Percentiles rank a stretch among this genome's conserved stretches.
Evolutionary conservation across 163 green algal genomes (phyloP).

Genomic region (Volvox carteri): DNA sequence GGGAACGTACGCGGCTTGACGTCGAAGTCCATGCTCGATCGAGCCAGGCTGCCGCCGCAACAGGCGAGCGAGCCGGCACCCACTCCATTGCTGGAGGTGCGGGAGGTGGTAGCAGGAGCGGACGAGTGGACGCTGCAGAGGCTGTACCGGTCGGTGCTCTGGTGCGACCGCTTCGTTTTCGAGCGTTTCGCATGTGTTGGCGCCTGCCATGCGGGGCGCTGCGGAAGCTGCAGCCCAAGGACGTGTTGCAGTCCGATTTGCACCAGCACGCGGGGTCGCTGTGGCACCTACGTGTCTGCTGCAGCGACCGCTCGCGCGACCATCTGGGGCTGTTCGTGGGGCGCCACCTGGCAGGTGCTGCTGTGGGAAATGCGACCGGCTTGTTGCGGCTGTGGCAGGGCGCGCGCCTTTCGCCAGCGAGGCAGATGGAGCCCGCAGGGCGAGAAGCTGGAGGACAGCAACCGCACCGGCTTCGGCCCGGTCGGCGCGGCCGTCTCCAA

Average conservation of each 20-base stretch:
- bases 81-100: no score
- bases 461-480: background rate
- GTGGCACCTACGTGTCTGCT: conserved; percentile 42
- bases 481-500: background rate
- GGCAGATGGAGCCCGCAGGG: background rate
- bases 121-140: background rate
- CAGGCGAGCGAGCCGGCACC: no score
- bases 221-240: conserved; percentile 20
- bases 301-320: background rate
- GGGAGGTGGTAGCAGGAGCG: background rate
- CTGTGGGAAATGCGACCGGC: background rate
- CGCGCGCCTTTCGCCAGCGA: background rate
- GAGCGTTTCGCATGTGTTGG: conserved; percentile 49
- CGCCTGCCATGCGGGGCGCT: conserved; percentile 20
- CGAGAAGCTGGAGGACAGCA: background rate
- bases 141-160: background rate
- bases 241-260: conserved; percentile 27
- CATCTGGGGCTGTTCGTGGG: conserved; percentile 33
- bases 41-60: background rate
- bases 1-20: conserved; percentile 22
- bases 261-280: conserved; percentile 35
- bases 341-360: background rate
- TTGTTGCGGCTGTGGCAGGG: background rate
- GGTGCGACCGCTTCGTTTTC: background rate
- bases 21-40: background rate